These are phyloP conservation scores for Kluyveromyces nonfermentans DNA, from an alignment of 805 yeast genomes.

Conservation along the genomic window DNA sequence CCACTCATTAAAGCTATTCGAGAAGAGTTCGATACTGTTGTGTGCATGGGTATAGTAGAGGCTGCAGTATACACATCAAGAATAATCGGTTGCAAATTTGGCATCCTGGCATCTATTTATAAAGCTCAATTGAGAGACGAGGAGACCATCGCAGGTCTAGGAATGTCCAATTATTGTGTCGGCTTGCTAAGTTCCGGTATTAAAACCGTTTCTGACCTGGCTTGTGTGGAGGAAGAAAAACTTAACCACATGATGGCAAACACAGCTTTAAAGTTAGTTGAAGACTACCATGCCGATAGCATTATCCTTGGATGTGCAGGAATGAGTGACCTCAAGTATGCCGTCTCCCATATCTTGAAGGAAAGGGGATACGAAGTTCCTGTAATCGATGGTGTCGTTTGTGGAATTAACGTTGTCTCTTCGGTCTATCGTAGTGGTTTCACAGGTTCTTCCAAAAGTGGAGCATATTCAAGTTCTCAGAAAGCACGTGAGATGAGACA, in stretches of 20 bases:
- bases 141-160: slow-evolving; percentile 24
- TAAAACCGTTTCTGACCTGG: slow-evolving; percentile 12
- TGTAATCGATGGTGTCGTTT: slow-evolving; percentile 22
- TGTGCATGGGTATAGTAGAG: slow-evolving; percentile 28
- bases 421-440: slow-evolving; percentile 1
- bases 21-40: slow-evolving; percentile 29
- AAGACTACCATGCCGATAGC: slow-evolving; percentile 23
- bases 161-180: slow-evolving; percentile 26
- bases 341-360: slow-evolving; percentile 15
- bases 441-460: neutral
- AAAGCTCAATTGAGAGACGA: slow-evolving; percentile 28
- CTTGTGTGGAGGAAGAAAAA: slow-evolving; percentile 14
- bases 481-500: neutral
- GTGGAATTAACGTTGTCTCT: slow-evolving; percentile 19
- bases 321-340: slow-evolving; percentile 24
- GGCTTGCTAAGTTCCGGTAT: slow-evolving; percentile 28
- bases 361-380: slow-evolving; percentile 10
- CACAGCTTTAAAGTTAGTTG: slow-evolving; percentile 21
- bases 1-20: slow-evolving; percentile 29
- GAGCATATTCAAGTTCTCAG: neutral
- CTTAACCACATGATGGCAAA: slow-evolving; percentile 23
- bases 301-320: slow-evolving; percentile 29
- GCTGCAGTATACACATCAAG: slow-evolving; percentile 29
- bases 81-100: slow-evolving; percentile 28
- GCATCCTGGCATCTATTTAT: slow-evolving; percentile 26